Conservation (phyloP, 2,329 filamentous ascomycete species). For the Whalleya microplaca region DNA sequence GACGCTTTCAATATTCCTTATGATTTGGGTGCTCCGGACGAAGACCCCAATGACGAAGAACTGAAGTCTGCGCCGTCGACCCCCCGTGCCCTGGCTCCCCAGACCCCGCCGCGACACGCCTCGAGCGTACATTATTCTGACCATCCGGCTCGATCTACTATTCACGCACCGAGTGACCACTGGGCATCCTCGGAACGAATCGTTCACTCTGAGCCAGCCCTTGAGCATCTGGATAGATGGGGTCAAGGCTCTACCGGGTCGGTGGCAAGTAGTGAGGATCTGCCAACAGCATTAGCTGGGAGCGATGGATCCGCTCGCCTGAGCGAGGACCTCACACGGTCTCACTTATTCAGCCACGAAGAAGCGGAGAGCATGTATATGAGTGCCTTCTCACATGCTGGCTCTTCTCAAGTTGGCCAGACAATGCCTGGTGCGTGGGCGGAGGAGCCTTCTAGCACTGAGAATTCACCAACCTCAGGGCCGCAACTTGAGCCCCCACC, state of each 20-base stretch:
- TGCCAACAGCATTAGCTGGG: slow-evolving; percentile 15
- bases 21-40: slow-evolving; percentile 45
- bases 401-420: slow-evolving; percentile 29
- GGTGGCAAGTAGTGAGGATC: slow-evolving; percentile 9
- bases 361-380: slow-evolving; percentile 88
- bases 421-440: slow-evolving; percentile 60
- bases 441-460: slow-evolving; percentile 37
- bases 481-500: slow-evolving; percentile 5
- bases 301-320: slow-evolving; percentile 35
- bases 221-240: slow-evolving; percentile 33
- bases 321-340: slow-evolving; percentile 58
- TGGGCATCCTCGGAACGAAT: slow-evolving; percentile 40
- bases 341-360: slow-evolving; percentile 75
- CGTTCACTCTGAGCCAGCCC: slow-evolving; percentile 43
- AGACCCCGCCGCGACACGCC: slow-evolving; percentile 47
- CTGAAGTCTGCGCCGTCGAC: slow-evolving; percentile 49
- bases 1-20: slow-evolving; percentile 61
- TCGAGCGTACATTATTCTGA: slow-evolving; percentile 23
- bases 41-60: slow-evolving; percentile 40
- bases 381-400: slow-evolving; percentile 65
- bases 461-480: slow-evolving; percentile 23
- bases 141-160: slow-evolving; percentile 38
- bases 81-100: slow-evolving; percentile 49
- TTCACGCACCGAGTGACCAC: slow-evolving; percentile 34
- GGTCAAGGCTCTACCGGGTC: slow-evolving; percentile 21